Evolutionary conservation across 1,139 yeast species (phyloP), one percentile per base, ranked within the genome.

Genomic region (Geotrichum restrictum): DNA sequence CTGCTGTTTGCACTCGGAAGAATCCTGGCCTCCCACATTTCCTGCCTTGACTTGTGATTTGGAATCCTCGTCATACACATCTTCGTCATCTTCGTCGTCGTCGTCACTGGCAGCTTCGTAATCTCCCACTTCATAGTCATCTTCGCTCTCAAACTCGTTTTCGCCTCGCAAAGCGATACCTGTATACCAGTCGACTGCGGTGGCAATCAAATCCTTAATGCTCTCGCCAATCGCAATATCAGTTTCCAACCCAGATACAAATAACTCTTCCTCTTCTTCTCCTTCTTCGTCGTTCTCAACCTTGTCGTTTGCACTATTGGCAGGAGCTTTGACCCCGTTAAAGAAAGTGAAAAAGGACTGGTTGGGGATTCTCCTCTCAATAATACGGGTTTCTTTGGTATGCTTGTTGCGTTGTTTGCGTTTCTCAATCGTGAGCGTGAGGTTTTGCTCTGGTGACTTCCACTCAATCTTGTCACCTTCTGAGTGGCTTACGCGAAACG

Each of bases 171-270:
- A n/a, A n/a, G 98, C 98, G 61, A 86, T 89, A 49, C 98, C 98
- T 18, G 98, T 91, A 70, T 88, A 93, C 98, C 98, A 93, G 71
- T 91, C 97, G 63, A 93, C 81, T 53, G 98, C 98, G 65, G 96
- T 82, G 60, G 98, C 97, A 61, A 93, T 85, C 70, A 94, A 85
- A 70, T 94, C 98, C 75, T 93, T 93, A 69, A 93, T 83, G 67
- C 89, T 93, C 73, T 93, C 98, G 57, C 98, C 99, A 60, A 91
- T 77, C 67, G 91, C 94, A 74, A 93, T 93, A 72, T 93, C 99
- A 64, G 87, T 76, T 64, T 91, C 97, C 62, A 88, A 75, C 58
- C 85, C 93, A 50, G 82, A 87, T 38, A 80, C 85, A 24, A 5
- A 24, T 8, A 24, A 8, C 29, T 24, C 29, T 7, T 74, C 78